phyloP scores from a whole-genome alignment of 331 rosid genomes.

The Telfairia occidentalis region DNA sequence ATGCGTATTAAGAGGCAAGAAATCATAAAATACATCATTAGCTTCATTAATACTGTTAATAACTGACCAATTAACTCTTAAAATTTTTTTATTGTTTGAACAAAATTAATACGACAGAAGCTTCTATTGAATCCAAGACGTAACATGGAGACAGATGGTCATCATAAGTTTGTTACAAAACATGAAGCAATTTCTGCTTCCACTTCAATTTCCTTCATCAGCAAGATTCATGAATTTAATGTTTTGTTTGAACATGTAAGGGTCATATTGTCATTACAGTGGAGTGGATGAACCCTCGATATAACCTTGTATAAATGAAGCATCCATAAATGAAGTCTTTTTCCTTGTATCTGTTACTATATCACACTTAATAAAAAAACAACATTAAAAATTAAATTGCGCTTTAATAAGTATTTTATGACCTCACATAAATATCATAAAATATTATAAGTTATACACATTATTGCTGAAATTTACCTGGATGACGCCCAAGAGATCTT shows the following conservation, averaged over 20 bases:
- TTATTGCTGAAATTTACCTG: conserved; percentile 39
- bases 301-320: not conserved
- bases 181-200: not conserved
- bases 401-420: not conserved
- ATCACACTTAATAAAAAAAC: not conserved
- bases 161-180: not conserved
- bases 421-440: not conserved
- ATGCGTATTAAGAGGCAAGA: not conserved
- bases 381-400: not conserved
- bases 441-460: not conserved
- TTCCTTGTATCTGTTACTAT: not conserved
- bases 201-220: not conserved
- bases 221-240: not conserved
- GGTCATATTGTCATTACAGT: not conserved
- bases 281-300: not conserved
- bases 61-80: not conserved
- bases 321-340: not conserved
- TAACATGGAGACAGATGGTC: not conserved
- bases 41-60: not conserved
- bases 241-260: not conserved
- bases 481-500: conserved; percentile 82
- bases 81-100: not conserved
- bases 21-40: not conserved
- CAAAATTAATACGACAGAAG: not conserved
- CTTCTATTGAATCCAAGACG: not conserved